Base-by-base conservation (phyloP, 768 basidiomycete species). In the Coprinellus micaceus region DNA sequence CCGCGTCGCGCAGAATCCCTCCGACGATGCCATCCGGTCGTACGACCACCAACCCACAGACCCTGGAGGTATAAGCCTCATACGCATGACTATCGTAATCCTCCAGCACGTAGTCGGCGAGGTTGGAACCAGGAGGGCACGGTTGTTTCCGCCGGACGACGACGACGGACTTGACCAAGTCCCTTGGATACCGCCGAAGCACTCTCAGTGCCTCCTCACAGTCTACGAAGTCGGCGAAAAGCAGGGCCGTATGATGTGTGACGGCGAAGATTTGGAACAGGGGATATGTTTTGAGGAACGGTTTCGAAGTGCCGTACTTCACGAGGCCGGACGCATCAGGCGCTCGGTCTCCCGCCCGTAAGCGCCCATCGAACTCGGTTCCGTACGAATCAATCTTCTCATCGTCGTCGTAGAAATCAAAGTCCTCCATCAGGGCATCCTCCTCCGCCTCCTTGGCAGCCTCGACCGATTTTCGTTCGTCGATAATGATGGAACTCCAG, bases 11-110 rank as follows among this genome's bases (percentile, higher is more conserved):
- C 22, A 56, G 48, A 13, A 54, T 50, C 37, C 43, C 67, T 22
- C 71, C 69, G 19, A 69, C 57, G 11, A 69, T 57, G 22, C 71
- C 67, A 58, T 72, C 70, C 11, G 69, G 70, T 6, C 70, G 67
- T 52, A 71, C 53, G 13, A 68, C 55, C 5, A 66, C 57, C 17
- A 30, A 86, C 83, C 82, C 87, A 82, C 57, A 81, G 79, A 64
- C 68, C 81, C 19, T 83, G 80, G 0, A 74, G 78, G 68, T 59
- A 46, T 71, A 71, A 3, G 46, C 56, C 6, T 51, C 55, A 45
- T 71, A 51, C 3, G 69, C 72, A 58, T 71, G 62, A 6, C 64
- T 65, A 13, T 64, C 53, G 9, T 40, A 11, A 59, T 74, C 71
- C 49, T 62, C 63, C 19, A 69, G 47, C 13, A 66, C 58, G 13